These are phyloP conservation scores for Suhomyces guaymorum DNA, from an alignment of 1,139 yeast species.

Conservation along the genomic window DNA sequence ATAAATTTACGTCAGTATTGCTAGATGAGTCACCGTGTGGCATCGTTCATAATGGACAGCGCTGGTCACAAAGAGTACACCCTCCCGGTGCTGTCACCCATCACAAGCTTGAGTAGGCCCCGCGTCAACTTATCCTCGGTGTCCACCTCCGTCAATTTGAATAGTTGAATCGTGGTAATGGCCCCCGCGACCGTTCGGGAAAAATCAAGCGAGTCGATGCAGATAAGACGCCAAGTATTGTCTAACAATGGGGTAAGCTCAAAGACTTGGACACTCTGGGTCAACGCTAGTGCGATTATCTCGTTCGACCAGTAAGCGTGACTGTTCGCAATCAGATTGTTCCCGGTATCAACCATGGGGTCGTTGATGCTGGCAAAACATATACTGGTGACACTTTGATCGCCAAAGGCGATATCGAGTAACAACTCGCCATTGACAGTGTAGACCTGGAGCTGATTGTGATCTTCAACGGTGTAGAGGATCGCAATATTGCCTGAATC, in stretches of 20 bases:
- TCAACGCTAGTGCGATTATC: conserved; percentile 29
- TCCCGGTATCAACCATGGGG: conserved; percentile 29
- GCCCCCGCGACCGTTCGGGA: conserved; percentile 8
- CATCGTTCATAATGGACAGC: no score
- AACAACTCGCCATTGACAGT: conserved; percentile 58
- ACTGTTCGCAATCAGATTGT: conserved; percentile 23
- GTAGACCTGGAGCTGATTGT: conserved; percentile 34
- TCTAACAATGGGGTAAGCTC: conserved; percentile 24
- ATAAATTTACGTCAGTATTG: no score
- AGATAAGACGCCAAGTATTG: conserved; percentile 26
- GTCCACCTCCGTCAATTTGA: conserved; percentile 36
- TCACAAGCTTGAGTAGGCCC: conserved; percentile 32
- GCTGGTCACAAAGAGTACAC: conserved; percentile 24
- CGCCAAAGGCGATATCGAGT: conserved; percentile 19
- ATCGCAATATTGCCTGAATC: conserved; percentile 56
- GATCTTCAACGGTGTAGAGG: conserved; percentile 20
- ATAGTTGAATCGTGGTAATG: conserved; percentile 21
- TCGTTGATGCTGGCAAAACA: conserved; percentile 37
- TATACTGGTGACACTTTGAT: conserved; percentile 23
- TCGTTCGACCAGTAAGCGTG: conserved; percentile 46
- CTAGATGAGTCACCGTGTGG: no score
- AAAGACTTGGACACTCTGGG: conserved; percentile 25
- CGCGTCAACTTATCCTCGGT: conserved; percentile 37
- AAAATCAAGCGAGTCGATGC: conserved; percentile 22
- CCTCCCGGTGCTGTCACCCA: conserved; percentile 44